Conservation (phyloP, 257 asterid genomes). For the Nicotiana paniculata region DNA sequence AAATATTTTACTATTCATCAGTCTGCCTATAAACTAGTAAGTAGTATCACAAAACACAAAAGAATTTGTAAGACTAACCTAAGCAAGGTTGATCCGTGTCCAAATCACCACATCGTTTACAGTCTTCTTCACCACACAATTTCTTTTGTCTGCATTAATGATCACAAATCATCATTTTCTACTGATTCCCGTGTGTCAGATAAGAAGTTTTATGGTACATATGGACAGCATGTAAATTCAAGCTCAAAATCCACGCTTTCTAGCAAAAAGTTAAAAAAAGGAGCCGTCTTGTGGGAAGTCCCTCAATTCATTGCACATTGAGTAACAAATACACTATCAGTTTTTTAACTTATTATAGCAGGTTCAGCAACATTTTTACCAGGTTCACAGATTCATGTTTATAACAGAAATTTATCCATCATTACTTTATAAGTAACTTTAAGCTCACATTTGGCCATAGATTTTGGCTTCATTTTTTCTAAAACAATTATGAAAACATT, state of each 20-base stretch:
- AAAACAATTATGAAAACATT: no score
- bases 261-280: background rate
- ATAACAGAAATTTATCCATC: no score
- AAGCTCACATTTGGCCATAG: no score
- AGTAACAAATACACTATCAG: background rate
- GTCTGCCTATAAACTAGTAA: conserved; percentile 31
- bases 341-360: background rate
- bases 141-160: conserved; percentile 59
- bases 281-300: background rate
- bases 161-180: background rate
- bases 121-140: conserved; percentile 86
- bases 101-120: conserved; percentile 64
- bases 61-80: conserved; percentile 35
- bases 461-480: no score
- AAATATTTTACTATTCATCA: background rate
- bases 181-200: background rate
- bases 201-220: background rate
- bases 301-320: background rate
- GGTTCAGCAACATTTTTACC: background rate
- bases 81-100: conserved; percentile 62
- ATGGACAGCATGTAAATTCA: background rate
- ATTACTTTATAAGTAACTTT: no score
- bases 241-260: background rate
- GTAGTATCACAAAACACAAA: background rate
- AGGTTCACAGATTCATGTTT: background rate